Evolutionary conservation across 2,329 filamentous ascomycete species (phyloP).

Genomic region (Bipolaris victoriae): DNA sequence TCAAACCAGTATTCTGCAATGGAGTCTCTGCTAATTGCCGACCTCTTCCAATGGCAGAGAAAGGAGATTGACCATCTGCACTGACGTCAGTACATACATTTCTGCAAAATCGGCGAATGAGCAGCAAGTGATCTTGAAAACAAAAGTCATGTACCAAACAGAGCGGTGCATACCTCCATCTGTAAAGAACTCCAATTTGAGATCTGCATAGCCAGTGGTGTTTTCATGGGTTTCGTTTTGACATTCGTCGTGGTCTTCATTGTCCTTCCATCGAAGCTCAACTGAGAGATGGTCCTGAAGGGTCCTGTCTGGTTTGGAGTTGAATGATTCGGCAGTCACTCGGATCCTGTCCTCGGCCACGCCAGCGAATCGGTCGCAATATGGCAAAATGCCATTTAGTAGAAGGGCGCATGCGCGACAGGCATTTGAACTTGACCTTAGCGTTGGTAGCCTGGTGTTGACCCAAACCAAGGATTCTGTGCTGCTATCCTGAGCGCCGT

Average conservation of each 20-base stretch:
- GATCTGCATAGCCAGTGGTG: constrained; percentile 37
- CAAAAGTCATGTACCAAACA: background rate
- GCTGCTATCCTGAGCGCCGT: constrained; percentile 22
- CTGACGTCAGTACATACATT: constrained; percentile 21
- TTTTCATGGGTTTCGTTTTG: constrained; percentile 31
- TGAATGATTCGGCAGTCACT: constrained; percentile 40
- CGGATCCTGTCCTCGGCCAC: constrained; percentile 33
- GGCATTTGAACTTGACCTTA: constrained; percentile 37
- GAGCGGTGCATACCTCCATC: constrained; percentile 40
- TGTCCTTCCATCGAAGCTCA: constrained; percentile 41
- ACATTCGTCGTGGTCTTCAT: constrained; percentile 23
- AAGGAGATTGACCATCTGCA: constrained; percentile 43
- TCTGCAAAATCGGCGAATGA: constrained; percentile 5
- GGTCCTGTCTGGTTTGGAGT: constrained; percentile 14
- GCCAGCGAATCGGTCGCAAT: constrained; percentile 39
- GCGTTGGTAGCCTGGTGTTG: constrained; percentile 36
- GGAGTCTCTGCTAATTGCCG: constrained; percentile 37
- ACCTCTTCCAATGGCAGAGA: constrained; percentile 46
- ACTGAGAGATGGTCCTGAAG: constrained; percentile 44
- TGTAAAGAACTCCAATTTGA: constrained; percentile 47
- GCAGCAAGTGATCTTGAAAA: constrained; percentile 2
- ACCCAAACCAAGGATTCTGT: constrained; percentile 30
- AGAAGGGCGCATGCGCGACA: constrained; percentile 45
- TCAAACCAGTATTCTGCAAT: constrained; percentile 37
- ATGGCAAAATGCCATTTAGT: constrained; percentile 42